phyloP scores from a whole-genome alignment of 129 eudicot species.

The Lactuca sativa region DNA sequence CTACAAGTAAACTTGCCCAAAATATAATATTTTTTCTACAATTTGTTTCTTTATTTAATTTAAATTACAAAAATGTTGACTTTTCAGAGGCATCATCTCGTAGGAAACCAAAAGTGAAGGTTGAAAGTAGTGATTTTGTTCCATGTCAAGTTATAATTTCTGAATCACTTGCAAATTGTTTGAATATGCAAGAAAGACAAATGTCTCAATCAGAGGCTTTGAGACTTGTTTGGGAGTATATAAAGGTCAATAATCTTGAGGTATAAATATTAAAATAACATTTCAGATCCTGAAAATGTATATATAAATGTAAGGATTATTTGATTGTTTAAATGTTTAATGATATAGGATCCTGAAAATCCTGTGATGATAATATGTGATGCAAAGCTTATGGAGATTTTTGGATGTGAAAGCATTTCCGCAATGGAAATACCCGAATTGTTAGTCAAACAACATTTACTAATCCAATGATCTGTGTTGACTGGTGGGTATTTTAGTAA shows the following conservation, averaged over 20 bases:
- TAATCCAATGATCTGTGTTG: slow-evolving; percentile 1
- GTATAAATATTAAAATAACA: slow-evolving; percentile 28
- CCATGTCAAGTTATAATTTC: slow-evolving; percentile 61
- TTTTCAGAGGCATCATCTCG: slow-evolving; percentile 63
- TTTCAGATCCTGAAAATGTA: no score
- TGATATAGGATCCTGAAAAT: slow-evolving; percentile 58
- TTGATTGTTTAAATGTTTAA: neutral
- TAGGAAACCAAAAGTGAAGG: slow-evolving; percentile 54
- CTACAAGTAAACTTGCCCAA: slow-evolving; percentile 52
- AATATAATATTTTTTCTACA: no score
- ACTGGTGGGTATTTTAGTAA: neutral
- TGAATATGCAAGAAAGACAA: slow-evolving; percentile 70
- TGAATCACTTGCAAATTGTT: slow-evolving; percentile 75
- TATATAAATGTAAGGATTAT: no score
- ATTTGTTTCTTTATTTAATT: no score
- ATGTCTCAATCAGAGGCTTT: slow-evolving; percentile 75
- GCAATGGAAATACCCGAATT: slow-evolving; percentile 54
- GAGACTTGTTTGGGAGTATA: slow-evolving; percentile 81
- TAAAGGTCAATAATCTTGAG: slow-evolving; percentile 78
- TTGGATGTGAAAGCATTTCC: slow-evolving; percentile 56
- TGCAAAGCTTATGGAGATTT: slow-evolving; percentile 56
- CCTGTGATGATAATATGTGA: slow-evolving; percentile 48
- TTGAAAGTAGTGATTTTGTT: slow-evolving; percentile 44
- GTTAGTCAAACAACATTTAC: slow-evolving; percentile 52
- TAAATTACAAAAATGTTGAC: neutral